Evolutionary conservation across 805 yeast genomes (phyloP), one percentile per base, ranked within the genome.

Genomic region (Lipomyces orientalis): DNA sequence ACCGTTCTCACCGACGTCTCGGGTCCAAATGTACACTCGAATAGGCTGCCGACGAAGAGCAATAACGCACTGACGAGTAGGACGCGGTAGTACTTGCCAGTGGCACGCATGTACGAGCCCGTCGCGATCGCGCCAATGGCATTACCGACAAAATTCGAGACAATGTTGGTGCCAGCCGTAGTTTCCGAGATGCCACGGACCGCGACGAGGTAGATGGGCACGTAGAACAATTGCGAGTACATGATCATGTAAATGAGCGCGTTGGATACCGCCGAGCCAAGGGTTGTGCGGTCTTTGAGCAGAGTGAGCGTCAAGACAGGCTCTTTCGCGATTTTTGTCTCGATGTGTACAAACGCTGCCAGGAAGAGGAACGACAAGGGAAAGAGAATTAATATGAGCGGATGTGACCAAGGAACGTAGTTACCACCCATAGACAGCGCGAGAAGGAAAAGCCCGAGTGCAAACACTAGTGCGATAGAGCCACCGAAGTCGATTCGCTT

Each of bases 211-310:
- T 82, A 90, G 22, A 91, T 82, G 1, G 97, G 97, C 2, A 88
- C 82, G 77, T 88, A 91, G 78, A 83, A 91, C 65, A 91, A 75
- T 70, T 83, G 82, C 1, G 92, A 80, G 75, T 85, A 90, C 22
- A 85, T 83, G 0, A 87, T 83, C 90, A 90, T 90, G 6, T 91
- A 86, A 76, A 84, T 81, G 73, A 90, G 87, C 86, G 90, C 86
- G 76, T 88, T 88, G 56, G 89, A 83, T 64, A 90, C 78, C 0
- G 92, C 87, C 0, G 91, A 87, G 9, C 88, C 83, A 39, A 88
- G 76, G 19, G 90, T 84, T 0, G 94, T 88, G 69, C 87, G 81
- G 71, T 86, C 83, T 7, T 79, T 77, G 71, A 90, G 78, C 60
- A 90, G 77, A n/a, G 80, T 78, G 51, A 90, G 80, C 0, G 94